Evolutionary conservation across 73 alveolate genomes (phyloP), one percentile per base, ranked within the genome.

Genomic region (Effrenium voratum): DNA sequence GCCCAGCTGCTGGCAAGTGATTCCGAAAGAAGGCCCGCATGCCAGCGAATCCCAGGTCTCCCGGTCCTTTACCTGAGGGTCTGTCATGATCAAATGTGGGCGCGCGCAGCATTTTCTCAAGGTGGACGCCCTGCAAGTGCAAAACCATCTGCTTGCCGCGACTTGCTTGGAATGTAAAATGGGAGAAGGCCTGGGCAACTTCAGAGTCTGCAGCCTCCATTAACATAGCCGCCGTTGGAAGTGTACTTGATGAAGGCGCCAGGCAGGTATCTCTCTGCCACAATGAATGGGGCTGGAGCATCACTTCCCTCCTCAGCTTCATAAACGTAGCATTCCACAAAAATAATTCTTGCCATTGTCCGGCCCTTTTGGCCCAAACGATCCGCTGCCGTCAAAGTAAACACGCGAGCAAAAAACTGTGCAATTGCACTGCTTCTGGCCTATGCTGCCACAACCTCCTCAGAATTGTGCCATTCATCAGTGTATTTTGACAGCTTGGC

Each of bases 51-150:
- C 98, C 98, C 15, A 91, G 32, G n/a, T 91, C 98, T 22, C 98
- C 98, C 4, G 98, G 98, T 32, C 98, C 98, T 22, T 77, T 47
- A 91, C 98, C 80, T 91, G 98, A 5, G 98, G 98, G 30, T 91
- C 98, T 30, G 98, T 91, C 59, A 91, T n/a, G 55, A 70, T 44
- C 59, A 91, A 16, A 68, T 87, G 95, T 2, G 95, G 95, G 36
- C 75, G 73, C 0, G 2, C 95, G 82, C 2, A 60, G 95, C 5
- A 36, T 75, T 52, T 70, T 70, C 43, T 72, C 98, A 76, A 70
- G 24, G 15, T 70, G 47, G 36, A 91, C 98, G 0, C 98, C 98
- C 76, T 91, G 98, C 63, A 91, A 28, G 43, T 91, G 90, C 45
- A 91, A 38, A 3, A 91, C 98, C 86, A 91, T 66, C 28, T 46